Evolutionary conservation across 1,284 basidiomycete species (phyloP), one percentile per base, ranked within the genome.

Genomic region (Thelephora terrestris): DNA sequence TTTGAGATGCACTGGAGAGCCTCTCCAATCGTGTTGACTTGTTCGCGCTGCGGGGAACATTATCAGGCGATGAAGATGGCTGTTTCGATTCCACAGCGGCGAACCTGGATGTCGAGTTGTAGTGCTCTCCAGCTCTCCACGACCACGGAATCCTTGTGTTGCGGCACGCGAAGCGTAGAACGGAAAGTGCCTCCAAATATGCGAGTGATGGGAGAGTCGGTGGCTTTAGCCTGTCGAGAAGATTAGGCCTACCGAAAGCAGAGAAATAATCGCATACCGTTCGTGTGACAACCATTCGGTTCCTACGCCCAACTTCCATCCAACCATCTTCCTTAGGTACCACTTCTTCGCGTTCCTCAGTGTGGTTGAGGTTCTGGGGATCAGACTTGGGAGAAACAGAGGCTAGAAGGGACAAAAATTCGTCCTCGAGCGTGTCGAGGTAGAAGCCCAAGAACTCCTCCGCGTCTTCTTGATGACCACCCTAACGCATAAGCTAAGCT

Each of bases 361-460:
- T 66, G 29, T 32, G 29, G 12, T 32, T 32, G 6, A 32, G 12
- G 29, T 3, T 3, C 27, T 52, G 54, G 24, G 59, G 46, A 2
- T 55, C 51, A 5, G 59, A 18, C 39, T 42, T 52, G 2, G 71
- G 68, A 43, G 61, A 64, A 7, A 81, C 55, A 0, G 74, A 68
- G 25, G 76, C 66, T 39, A 79, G 68, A 5, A 94, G 70, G 1
- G 74, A 73, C 4, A 91, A 68, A 14, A 98, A 66, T 67, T 99
- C 95, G 61, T 99, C 95, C 64, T 97, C 93, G 3, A 99, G 71
- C 0, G 92, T 91, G 63, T 97, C 93, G 40, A 98, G 73, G 69
- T 92, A 94, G 69, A 97, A 96, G 7, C 95, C 94, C n/a, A 98
- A 74, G 67, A 97, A 99, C 67, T 99, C 95, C 65, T 99, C 94